Base-by-base conservation (phyloP, 371 early-diverging fungal species). In the Apophysomyces variabilis region DNA sequence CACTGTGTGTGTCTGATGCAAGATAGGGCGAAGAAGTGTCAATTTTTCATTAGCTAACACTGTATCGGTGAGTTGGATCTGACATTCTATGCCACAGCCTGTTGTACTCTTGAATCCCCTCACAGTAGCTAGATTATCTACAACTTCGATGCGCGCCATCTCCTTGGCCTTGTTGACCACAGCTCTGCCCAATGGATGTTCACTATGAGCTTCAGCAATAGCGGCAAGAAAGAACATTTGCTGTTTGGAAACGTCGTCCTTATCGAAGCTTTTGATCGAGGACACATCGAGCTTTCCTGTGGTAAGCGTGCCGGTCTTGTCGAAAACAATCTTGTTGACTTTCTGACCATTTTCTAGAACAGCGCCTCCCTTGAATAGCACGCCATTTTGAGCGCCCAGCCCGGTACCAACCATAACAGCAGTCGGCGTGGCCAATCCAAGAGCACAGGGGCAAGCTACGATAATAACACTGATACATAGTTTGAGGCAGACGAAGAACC, bases 351-450 rank as follows among this genome's bases (percentile, higher is more conserved):
- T 86, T 70, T 96, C 97, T 57, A 98, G 74, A 9, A 95, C 87
- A 35, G 76, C 86, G 5, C 93, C 95, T 26, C 93, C 90, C 71
- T 96, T 96, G 77, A 96, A 95, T 56, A 96, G 69, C 18, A 96
- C 94, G 26, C 95, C 96, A 38, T 89, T 76, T 72, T 95, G 87
- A 8, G 98, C 99, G 32, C 96, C 96, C 2, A 98, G 89, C 18
- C 99, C 98, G 0, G 97, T 97, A 21, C 98, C 98, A 4, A 97
- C 98, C 98, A 98, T 98, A 39, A 99, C 95, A 0, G 98, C 99
- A 0, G 99, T 98, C 12, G 99, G 99, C 0, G 95, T 96, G 43
- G 96, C 93, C 44, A 98, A 83, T 1, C 99, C 98, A 13, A 98
- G 78, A 1, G 99, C 96, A 77, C 99, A 98, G 18, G 98, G 99